phyloP scores from a whole-genome alignment of 306 rosid genomes.

The Rosa rugosa region DNA sequence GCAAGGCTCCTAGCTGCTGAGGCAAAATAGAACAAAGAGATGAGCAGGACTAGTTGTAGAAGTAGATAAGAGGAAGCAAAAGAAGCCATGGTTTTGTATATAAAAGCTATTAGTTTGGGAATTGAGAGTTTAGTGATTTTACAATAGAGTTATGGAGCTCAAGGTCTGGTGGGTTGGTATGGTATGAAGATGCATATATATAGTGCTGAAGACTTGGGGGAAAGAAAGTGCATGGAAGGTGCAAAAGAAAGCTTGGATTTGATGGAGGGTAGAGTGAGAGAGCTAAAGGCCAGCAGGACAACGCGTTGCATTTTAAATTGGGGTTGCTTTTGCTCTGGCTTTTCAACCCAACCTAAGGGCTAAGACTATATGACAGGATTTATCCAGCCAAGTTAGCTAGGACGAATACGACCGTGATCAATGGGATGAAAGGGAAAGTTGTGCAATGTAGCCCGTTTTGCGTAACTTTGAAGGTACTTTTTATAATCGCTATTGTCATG shows the following conservation, averaged over 20 bases:
- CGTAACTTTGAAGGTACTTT: not conserved
- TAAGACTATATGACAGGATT: not conserved
- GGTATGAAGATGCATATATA: not conserved
- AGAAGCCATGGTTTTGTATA: constrained; percentile 18
- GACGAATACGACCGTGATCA: not conserved
- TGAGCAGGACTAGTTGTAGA: constrained; percentile 18
- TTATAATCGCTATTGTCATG: not conserved
- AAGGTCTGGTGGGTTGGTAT: constrained; percentile 1
- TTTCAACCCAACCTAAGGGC: not conserved
- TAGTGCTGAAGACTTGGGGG: not conserved
- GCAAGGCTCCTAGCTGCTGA: constrained; percentile 50
- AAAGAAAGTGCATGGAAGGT: not conserved
- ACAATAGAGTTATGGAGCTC: not conserved
- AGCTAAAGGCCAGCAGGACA: not conserved
- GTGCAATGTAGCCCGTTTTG: not conserved
- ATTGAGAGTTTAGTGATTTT: not conserved
- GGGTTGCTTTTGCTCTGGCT: constrained; percentile 33
- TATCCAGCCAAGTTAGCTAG: constrained; percentile 2
- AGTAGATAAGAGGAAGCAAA: not conserved
- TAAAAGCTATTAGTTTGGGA: not conserved
- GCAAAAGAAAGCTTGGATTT: not conserved
- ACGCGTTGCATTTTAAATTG: constrained; percentile 6
- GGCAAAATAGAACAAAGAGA: constrained; percentile 29
- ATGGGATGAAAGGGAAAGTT: not conserved
- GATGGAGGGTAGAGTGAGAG: not conserved